phyloP scores from a whole-genome alignment of 305 asterid species.

The Ajuga reptans region DNA sequence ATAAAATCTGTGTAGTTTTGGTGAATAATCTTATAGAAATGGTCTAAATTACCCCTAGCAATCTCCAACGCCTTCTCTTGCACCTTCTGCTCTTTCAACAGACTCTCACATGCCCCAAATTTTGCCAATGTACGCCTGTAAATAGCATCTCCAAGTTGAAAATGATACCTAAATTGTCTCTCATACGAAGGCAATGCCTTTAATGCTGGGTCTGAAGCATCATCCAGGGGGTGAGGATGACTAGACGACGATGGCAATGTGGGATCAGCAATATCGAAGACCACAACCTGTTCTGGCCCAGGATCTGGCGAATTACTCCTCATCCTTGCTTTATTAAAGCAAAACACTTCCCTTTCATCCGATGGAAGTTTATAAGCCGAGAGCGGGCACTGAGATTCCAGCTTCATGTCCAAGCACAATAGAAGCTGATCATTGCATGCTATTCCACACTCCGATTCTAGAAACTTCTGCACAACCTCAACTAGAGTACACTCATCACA shows the following conservation, averaged over 20 bases:
- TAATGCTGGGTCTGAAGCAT: slow-evolving; percentile 70
- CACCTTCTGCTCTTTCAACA: slow-evolving; percentile 59
- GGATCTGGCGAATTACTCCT: slow-evolving; percentile 53
- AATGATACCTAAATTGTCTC: slow-evolving; percentile 69
- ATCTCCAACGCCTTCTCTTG: slow-evolving; percentile 71
- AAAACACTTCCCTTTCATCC: slow-evolving; percentile 52
- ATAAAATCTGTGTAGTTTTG: slow-evolving; percentile 56
- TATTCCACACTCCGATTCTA: slow-evolving; percentile 50
- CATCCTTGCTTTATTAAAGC: slow-evolving; percentile 69
- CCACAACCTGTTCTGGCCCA: slow-evolving; percentile 40
- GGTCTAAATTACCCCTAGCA: slow-evolving; percentile 61
- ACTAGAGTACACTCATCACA: slow-evolving; percentile 55
- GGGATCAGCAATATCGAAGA: slow-evolving; percentile 48
- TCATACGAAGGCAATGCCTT: slow-evolving; percentile 75
- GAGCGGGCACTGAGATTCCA: slow-evolving; percentile 54
- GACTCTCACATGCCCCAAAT: slow-evolving; percentile 45
- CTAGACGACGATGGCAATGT: slow-evolving; percentile 36
- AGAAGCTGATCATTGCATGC: slow-evolving; percentile 66
- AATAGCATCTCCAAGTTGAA: slow-evolving; percentile 54
- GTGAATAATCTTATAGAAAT: slow-evolving; percentile 48
- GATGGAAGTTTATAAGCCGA: slow-evolving; percentile 65
- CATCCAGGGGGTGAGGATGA: slow-evolving; percentile 57
- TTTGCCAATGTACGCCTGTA: slow-evolving; percentile 47
- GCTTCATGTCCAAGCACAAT: slow-evolving; percentile 56
- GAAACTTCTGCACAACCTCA: slow-evolving; percentile 48